Evolutionary conservation across 1,284 basidiomycete species (phyloP), one percentile per base, ranked within the genome.

Genomic region (Ganoderma lingzhi): DNA sequence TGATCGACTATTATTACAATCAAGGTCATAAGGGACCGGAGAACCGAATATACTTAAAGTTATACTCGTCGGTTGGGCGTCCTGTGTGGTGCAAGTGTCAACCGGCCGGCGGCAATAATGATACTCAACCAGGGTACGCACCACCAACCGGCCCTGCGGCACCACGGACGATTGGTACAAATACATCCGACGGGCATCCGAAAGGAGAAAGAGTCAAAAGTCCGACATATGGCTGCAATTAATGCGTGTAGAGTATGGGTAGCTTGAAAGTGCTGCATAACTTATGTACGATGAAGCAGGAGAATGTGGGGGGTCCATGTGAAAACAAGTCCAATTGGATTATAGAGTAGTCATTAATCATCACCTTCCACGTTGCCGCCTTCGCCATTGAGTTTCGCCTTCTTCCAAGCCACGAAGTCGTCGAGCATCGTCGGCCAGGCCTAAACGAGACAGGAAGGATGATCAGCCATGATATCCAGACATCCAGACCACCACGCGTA

Each of bases 371-470:
- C 28, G 10, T 39, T 42, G 42, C 41, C 62, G 23, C 32, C 45
- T 30, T 28, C 62, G 10, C 61, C 64, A 53, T 59, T 42, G 37
- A 14, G 15, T 37, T 23, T 55, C 32, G 70, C 35, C 65, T 78
- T 88, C 81, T 90, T 92, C 90, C 89, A 92, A 12, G 76, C 79
- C 6, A 89, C 90, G 75, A 93, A 94, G 69, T 93, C 91, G 75
- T 94, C 93, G 28, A 94, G 77, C 73, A 93, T 80, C 12, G 90
- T 91, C 0, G 92, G 92, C 93, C 92, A 94, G 9, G 92, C 92
- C 91, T 93, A 66, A 10, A 66, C 41, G 63, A 66, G 63, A 72
- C 2, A 9, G 23, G 56, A 30, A 70, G 63, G 35, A 55, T 62
- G 23, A 32, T 48, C 39, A 61, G 44, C 44, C 58, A 35, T 44